phyloP scores from a whole-genome alignment of 805 yeast genomes.

The Scheffersomyces ergatensis region DNA sequence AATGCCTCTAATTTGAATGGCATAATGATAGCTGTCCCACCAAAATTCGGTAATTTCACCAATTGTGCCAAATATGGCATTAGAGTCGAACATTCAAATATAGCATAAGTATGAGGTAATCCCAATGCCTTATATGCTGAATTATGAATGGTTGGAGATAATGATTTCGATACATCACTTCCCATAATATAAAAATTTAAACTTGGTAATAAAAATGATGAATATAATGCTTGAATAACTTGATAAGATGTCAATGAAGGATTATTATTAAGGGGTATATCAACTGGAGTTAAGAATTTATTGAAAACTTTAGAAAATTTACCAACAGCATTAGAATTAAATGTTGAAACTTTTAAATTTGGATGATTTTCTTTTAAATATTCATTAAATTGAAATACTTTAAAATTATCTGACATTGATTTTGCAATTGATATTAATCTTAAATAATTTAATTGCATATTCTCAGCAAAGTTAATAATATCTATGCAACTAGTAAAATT shows the following conservation, averaged over 20 bases:
- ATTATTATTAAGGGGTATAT: background rate
- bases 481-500: background rate
- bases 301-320: slow-evolving; percentile 10
- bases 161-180: slow-evolving; percentile 5
- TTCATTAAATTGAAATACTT: slow-evolving; percentile 5
- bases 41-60: slow-evolving; percentile 10
- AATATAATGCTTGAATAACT: slow-evolving; percentile 6
- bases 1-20: slow-evolving; percentile 12
- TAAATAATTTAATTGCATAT: slow-evolving; percentile 3
- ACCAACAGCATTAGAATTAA: slow-evolving; percentile 10
- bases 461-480: slow-evolving; percentile 5
- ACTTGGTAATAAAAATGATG: slow-evolving; percentile 8
- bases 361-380: slow-evolving; percentile 3
- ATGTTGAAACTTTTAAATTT: slow-evolving; percentile 6
- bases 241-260: slow-evolving; percentile 2
- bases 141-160: slow-evolving; percentile 12
- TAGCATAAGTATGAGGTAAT: slow-evolving; percentile 8
- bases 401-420: slow-evolving; percentile 7
- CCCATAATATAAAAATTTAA: slow-evolving; percentile 13
- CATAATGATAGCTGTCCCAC: slow-evolving; percentile 13
- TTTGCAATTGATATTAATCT: slow-evolving; percentile 7
- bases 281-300: slow-evolving; percentile 11
- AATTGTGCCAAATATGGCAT: slow-evolving; percentile 4
- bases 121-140: slow-evolving; percentile 11
- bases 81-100: slow-evolving; percentile 9